Base-by-base conservation (phyloP, 2,329 filamentous ascomycete species). In the Pestalotiopsis sp. region DNA sequence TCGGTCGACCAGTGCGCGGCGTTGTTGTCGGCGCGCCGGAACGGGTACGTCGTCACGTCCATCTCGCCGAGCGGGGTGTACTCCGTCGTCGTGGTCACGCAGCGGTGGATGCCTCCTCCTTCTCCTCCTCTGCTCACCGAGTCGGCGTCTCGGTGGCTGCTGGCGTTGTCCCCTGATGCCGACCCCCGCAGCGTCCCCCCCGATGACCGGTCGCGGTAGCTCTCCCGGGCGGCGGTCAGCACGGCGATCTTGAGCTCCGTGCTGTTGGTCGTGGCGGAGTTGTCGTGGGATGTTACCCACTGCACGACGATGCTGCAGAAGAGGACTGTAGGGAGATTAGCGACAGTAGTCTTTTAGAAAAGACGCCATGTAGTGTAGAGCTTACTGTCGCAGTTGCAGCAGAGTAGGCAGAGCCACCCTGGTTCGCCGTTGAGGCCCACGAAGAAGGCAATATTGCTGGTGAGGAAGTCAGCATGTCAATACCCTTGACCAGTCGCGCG, bases 401-500 rank as follows among this genome's bases (percentile, higher is more conserved):
- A 88, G 80, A 89, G 88, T 3, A 91, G 81, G 71, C 88, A 91
- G 2, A 91, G 83, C 88, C 88, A 91, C 3, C 85, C 88, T 2
- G 86, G 88, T 73, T 91, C 88, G 13, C 88, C 88, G 26, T 87
- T 77, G 1, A 91, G 81, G 1, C 81, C 82, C 81, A 89, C 85
- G 0, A 91, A 77, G 0, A 90, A 82, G 3, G 84, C 83, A 2
- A 91, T 76, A 73, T 91, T 91, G 3, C 86, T 88, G 20, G 4
- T 38, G 56, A 44, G 2, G 14, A 22, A 26, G 44, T 52, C 14
- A 52, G 9, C 56, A 52, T 7, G 44, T 52, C 44, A 57, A 11
- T 35, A 35, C 6, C n/a, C 55, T n/a, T 20, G 2, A 11, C 7
- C 17, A 35, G 7, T 13, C 20, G 14, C n/a, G 5, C 5, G 6